Conservation (phyloP, 225 moss, liverwort and hornwort species). For the Marchantia polymorpha region DNA sequence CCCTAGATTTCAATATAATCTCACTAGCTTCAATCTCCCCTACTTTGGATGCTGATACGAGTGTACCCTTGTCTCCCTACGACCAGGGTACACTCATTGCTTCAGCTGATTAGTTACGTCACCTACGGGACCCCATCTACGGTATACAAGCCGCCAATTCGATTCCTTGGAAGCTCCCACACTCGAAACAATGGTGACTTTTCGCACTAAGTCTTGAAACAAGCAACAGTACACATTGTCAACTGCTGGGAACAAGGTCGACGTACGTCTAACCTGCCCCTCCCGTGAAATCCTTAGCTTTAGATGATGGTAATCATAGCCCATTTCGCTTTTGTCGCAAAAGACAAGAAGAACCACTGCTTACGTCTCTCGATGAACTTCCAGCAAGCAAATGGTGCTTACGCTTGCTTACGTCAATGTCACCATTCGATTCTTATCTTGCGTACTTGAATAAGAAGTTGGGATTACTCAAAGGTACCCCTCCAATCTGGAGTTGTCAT, state of each 20-base stretch:
- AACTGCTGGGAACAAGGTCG: conserved; percentile 7
- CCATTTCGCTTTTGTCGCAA: conserved; percentile 3
- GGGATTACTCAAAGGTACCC: conserved; percentile 7
- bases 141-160: conserved; percentile 7
- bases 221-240: conserved; percentile 2
- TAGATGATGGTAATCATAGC: conserved; percentile 10
- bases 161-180: not conserved
- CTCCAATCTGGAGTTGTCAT: not conserved
- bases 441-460: conserved; percentile 1
- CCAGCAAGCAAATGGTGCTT: conserved; percentile 7
- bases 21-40: too few relatives aligned
- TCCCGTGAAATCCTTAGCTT: not conserved
- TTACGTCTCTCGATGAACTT: conserved; percentile 10
- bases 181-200: not conserved
- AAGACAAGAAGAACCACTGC: conserved; percentile 12
- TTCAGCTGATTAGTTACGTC: not conserved
- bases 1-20: too few relatives aligned
- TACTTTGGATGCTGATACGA: too few relatives aligned
- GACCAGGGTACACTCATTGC: too few relatives aligned
- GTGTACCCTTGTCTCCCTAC: too few relatives aligned
- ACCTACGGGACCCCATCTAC: not conserved
- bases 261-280: not conserved
- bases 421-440: not conserved
- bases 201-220: not conserved
- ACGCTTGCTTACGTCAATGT: conserved; percentile 16